These are phyloP conservation scores for Nyctanthes arbortristis DNA, from an alignment of 257 asterid species.

Conservation along the genomic window DNA sequence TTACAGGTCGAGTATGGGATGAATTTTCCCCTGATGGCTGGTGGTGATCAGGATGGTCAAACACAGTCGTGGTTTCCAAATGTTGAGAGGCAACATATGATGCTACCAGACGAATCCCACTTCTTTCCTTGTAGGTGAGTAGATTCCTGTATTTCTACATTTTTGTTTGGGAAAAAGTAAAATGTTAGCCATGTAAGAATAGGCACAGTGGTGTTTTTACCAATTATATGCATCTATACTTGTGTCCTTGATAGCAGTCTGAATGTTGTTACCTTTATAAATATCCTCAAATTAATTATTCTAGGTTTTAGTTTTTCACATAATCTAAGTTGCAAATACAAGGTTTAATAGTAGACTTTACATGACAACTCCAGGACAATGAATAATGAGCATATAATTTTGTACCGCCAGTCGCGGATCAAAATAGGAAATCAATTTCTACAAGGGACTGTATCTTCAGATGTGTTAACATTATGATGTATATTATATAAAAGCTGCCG, in stretches of 20 bases:
- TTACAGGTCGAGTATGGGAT: constrained; percentile 50
- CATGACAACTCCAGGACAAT: not conserved
- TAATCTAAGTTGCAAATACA: not conserved
- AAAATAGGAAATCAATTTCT: not conserved
- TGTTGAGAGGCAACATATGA: constrained; percentile 51
- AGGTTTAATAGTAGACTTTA: not conserved
- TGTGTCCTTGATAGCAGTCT: not conserved
- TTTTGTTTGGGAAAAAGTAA: not conserved
- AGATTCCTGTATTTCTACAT: not conserved
- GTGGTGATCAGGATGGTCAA: constrained; percentile 49
- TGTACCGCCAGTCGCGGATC: not conserved
- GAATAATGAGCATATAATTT: not conserved
- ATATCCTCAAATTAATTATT: not conserved
- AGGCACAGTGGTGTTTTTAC: not conserved
- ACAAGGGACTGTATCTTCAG: not conserved
- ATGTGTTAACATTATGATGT: not conserved
- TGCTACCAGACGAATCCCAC: constrained; percentile 50
- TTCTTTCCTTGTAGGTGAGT: constrained; percentile 54
- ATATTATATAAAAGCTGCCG: not conserved
- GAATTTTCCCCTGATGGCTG: constrained; percentile 42
- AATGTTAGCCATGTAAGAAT: not conserved
- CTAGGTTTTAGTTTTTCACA: not conserved
- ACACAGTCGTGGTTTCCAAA: constrained; percentile 55
- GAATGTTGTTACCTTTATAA: not conserved
- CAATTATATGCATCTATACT: not conserved